Conservation (phyloP, 1,284 basidiomycete genomes). For the Malassezia japonica region DNA sequence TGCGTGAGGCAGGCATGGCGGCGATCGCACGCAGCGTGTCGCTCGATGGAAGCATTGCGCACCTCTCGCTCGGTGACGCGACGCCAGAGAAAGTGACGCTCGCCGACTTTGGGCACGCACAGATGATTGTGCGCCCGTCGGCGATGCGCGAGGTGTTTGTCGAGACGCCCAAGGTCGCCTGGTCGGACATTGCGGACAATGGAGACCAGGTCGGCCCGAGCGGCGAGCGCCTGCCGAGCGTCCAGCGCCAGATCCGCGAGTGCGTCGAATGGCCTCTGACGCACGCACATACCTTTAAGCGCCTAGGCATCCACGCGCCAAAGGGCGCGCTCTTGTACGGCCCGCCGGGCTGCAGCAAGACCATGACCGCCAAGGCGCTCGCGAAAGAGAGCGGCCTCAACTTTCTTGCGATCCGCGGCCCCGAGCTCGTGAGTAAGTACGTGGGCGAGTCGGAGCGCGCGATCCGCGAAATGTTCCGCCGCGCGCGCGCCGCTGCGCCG, state of each 20-base stretch:
- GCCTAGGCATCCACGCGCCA: slow-evolving; percentile 78
- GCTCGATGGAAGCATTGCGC: slow-evolving; percentile 18
- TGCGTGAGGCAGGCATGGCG: slow-evolving; percentile 81
- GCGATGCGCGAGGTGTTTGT: slow-evolving; percentile 88
- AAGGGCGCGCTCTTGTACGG: slow-evolving; percentile 88
- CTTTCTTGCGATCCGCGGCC: slow-evolving; percentile 95
- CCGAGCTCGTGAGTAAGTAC: slow-evolving; percentile 93
- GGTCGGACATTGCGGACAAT: slow-evolving; percentile 62
- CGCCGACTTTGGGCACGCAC: slow-evolving; percentile 62
- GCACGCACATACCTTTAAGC: slow-evolving; percentile 71
- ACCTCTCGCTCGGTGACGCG: slow-evolving; percentile 18
- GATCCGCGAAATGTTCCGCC: slow-evolving; percentile 86
- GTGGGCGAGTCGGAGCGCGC: slow-evolving; percentile 94
- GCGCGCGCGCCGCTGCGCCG: slow-evolving; percentile 83
- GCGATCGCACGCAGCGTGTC: slow-evolving; percentile 50
- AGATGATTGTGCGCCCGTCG: slow-evolving; percentile 75
- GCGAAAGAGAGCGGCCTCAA: slow-evolving; percentile 92
- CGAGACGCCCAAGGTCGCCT: slow-evolving; percentile 71
- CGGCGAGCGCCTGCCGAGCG: slow-evolving; percentile 10
- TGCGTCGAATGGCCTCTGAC: slow-evolving; percentile 75
- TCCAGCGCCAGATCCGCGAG: slow-evolving; percentile 35
- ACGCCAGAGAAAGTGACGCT: background rate
- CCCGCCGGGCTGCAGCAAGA: slow-evolving; percentile 95
- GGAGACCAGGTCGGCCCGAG: background rate
- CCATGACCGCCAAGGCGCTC: slow-evolving; percentile 81